Percentiles rank a stretch among this genome's conserved stretches.
Evolutionary conservation across 1,284 basidiomycete species (phyloP).

Genomic region (Pseudozyma hubeiensis): DNA sequence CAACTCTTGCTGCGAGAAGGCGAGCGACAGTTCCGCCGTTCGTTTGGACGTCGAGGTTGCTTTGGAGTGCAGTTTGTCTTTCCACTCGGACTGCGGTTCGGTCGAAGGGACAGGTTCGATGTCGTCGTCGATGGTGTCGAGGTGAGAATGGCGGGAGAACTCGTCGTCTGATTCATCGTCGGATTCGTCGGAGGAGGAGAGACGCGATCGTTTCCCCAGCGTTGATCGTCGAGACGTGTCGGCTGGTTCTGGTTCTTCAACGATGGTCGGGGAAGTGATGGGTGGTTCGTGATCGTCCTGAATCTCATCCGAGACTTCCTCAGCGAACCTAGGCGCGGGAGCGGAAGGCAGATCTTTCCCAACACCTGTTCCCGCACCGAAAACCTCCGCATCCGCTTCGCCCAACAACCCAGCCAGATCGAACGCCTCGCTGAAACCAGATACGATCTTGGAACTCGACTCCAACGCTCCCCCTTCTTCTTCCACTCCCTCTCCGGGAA

Average conservation of each 20-base stretch:
- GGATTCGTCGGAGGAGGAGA: slow-evolving; percentile 10
- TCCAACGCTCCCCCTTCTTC: slow-evolving; percentile 18
- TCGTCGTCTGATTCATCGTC: slow-evolving; percentile 12
- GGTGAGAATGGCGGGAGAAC: not conserved
- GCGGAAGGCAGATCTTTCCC: slow-evolving; percentile 13
- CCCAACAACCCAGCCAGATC: slow-evolving; percentile 65
- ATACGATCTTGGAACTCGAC: slow-evolving; percentile 41
- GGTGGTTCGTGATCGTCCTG: slow-evolving; percentile 25
- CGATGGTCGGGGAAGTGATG: not conserved
- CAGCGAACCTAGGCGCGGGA: slow-evolving; percentile 21
- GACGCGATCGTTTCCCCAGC: slow-evolving; percentile 38
- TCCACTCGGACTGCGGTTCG: slow-evolving; percentile 11
- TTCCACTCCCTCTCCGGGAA: slow-evolving; percentile 1
- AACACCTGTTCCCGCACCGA: slow-evolving; percentile 47
- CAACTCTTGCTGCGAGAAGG: slow-evolving; percentile 41
- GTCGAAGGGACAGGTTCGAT: not conserved
- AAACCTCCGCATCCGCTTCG: slow-evolving; percentile 64
- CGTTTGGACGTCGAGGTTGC: slow-evolving; percentile 9
- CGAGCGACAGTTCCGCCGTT: slow-evolving; percentile 29
- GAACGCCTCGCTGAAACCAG: slow-evolving; percentile 61
- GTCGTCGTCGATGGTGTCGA: slow-evolving; percentile 6
- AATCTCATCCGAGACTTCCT: slow-evolving; percentile 13
- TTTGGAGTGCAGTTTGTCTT: slow-evolving; percentile 32
- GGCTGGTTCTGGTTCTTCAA: not conserved
- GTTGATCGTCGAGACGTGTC: slow-evolving; percentile 33